Conservation (phyloP, 140 eudicot genomes). For the Flaveria floridana region DNA sequence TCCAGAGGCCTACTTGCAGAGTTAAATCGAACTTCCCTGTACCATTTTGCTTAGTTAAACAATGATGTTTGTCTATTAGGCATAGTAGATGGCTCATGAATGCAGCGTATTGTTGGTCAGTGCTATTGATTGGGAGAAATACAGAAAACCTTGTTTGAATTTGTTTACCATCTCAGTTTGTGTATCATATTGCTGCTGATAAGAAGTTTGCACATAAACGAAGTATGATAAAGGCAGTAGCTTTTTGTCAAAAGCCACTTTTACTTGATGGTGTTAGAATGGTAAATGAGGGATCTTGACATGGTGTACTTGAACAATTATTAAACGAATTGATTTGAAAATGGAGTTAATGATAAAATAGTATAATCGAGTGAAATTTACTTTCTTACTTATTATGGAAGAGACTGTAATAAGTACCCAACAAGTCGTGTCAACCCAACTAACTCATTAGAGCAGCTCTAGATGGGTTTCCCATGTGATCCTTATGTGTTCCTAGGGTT, state of each 20-base stretch:
- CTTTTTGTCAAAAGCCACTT: conserved; percentile 7
- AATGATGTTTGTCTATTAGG: background rate
- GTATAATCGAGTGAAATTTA: background rate
- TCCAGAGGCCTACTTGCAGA: background rate
- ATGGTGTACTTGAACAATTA: background rate
- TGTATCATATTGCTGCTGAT: conserved; percentile 11
- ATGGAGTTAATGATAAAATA: background rate
- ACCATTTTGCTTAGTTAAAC: background rate
- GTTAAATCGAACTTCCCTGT: background rate
- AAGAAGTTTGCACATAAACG: conserved; percentile 7
- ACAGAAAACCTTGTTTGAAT: background rate
- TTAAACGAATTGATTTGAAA: background rate
- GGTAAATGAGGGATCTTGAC: background rate
- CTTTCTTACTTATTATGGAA: background rate
- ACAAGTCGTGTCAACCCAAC: no score
- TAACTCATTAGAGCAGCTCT: no score
- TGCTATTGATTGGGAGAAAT: background rate
- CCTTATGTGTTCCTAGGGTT: no score
- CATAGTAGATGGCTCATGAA: background rate
- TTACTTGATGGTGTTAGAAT: background rate
- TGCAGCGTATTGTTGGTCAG: conserved; percentile 7
- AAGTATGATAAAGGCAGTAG: conserved; percentile 11
- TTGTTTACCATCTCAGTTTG: background rate
- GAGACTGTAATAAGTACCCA: background rate
- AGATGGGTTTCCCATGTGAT: no score